Conservation (phyloP, 495 filamentous ascomycete genomes). For the Cercophora samala region DNA sequence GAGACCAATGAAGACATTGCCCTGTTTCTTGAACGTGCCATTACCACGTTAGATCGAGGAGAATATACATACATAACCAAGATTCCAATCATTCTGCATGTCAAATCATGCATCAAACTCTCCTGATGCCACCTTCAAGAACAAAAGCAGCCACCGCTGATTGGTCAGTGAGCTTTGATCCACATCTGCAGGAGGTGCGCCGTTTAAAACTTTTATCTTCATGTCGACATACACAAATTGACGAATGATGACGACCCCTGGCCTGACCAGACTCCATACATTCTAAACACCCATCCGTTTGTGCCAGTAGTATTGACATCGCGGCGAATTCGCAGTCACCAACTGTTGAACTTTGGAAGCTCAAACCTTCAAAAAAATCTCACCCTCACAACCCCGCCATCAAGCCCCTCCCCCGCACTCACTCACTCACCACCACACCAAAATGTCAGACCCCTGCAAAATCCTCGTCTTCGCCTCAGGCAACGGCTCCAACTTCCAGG, state of each 20-base stretch:
- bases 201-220: neutral
- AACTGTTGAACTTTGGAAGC: neutral
- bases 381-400: neutral
- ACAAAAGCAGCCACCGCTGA: neutral
- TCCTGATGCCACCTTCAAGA: neutral
- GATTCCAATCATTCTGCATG: neutral
- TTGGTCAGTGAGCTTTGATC: neutral
- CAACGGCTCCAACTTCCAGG: constrained; percentile 84
- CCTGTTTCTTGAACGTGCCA: no score
- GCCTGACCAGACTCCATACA: neutral
- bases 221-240: neutral
- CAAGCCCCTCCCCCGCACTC: neutral
- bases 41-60: no score
- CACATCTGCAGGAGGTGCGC: constrained; percentile 3
- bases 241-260: constrained; percentile 2
- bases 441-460: constrained; percentile 33
- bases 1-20: no score
- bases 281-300: neutral
- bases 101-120: neutral
- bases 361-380: neutral
- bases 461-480: constrained; percentile 57
- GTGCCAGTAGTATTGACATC: neutral
- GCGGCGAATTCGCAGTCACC: neutral
- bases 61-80: no score
- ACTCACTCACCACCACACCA: constrained; percentile 2